phyloP scores from a whole-genome alignment of 1,284 basidiomycete species.

The Stygiomarasmius scandens region DNA sequence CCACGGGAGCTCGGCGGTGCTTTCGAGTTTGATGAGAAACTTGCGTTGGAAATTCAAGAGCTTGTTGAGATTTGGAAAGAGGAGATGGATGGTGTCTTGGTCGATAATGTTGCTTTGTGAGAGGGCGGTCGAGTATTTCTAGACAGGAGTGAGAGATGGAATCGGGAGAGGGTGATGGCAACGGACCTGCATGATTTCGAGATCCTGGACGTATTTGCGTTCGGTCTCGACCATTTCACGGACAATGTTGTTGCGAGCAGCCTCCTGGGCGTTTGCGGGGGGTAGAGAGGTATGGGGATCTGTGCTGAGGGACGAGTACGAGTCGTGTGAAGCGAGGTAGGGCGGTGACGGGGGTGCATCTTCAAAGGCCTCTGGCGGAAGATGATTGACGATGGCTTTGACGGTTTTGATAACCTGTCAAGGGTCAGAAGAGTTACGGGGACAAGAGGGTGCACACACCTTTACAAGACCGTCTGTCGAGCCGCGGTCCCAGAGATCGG shows the following conservation, averaged over 20 bases:
- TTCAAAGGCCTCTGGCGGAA: conserved; percentile 79
- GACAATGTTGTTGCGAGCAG: conserved; percentile 78
- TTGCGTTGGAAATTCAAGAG: conserved; percentile 96
- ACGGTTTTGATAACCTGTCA: conserved; percentile 89
- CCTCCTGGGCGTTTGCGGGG: conserved; percentile 60
- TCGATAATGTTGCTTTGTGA: conserved; percentile 85
- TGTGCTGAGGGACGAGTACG: conserved; percentile 57
- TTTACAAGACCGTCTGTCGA: conserved; percentile 95
- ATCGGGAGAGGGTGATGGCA: conserved; percentile 1
- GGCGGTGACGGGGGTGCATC: conserved; percentile 62
- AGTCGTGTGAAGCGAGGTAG: conserved; percentile 56
- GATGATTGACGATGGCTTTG: conserved; percentile 80
- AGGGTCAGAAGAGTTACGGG: conserved; percentile 6
- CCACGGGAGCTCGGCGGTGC: conserved; percentile 82
- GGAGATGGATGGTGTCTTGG: conserved; percentile 91
- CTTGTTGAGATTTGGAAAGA: conserved; percentile 96
- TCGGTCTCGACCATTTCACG: conserved; percentile 92
- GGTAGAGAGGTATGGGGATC: conserved; percentile 41
- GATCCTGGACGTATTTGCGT: conserved; percentile 96
- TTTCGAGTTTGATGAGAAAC: conserved; percentile 94
- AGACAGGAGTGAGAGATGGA: conserved; percentile 12
- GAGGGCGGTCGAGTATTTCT: conserved; percentile 85
- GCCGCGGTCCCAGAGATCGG: conserved; percentile 87
- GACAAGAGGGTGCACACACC: conserved; percentile 49
- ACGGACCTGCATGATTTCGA: conserved; percentile 93